A percentile compares a stretch with the other conserved stretches of the same genome.
Conservation (phyloP, 768 basidiomycete genomes). For the Hemileccinum impolitum region DNA sequence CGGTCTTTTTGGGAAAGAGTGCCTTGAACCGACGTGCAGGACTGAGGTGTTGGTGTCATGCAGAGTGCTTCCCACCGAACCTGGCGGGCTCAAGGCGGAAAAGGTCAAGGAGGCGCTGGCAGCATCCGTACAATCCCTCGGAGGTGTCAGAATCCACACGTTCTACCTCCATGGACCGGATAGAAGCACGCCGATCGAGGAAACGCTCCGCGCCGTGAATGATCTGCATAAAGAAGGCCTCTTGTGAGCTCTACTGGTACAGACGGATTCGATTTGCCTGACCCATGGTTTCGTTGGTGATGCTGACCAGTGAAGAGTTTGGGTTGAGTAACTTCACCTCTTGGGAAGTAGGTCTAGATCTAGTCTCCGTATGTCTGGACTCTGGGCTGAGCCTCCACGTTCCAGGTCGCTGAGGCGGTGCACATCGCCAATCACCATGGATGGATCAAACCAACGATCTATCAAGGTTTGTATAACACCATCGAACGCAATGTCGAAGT, state of each 20-base stretch:
- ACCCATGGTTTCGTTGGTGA: not conserved
- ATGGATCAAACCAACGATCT: conserved; percentile 47
- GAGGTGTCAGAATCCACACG: conserved; percentile 3
- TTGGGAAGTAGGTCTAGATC: conserved; percentile 29
- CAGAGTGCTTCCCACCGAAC: conserved; percentile 33
- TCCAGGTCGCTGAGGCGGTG: conserved; percentile 42
- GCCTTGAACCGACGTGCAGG: not conserved
- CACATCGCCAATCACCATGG: conserved; percentile 40
- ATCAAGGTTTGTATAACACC: conserved; percentile 49
- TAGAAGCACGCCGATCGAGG: conserved; percentile 42
- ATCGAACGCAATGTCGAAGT: conserved; percentile 33
- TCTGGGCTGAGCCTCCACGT: not conserved
- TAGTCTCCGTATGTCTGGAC: not conserved
- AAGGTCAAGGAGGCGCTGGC: not conserved
- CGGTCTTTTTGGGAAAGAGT: not conserved
- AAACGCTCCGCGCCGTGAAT: conserved; percentile 45
- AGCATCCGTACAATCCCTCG: not conserved
- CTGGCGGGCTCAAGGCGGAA: not conserved
- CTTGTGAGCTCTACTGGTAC: conserved; percentile 33
- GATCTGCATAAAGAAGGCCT: conserved; percentile 49
- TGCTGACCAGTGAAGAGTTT: conserved; percentile 7
- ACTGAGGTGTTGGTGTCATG: not conserved
- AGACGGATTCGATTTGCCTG: not conserved
- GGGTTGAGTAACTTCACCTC: conserved; percentile 17
- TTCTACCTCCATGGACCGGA: conserved; percentile 34